A percentile compares a stretch with the other conserved stretches of the same genome.
phyloP scores from a whole-genome alignment of 768 basidiomycete genomes.

The Paxillus rubicundulus region DNA sequence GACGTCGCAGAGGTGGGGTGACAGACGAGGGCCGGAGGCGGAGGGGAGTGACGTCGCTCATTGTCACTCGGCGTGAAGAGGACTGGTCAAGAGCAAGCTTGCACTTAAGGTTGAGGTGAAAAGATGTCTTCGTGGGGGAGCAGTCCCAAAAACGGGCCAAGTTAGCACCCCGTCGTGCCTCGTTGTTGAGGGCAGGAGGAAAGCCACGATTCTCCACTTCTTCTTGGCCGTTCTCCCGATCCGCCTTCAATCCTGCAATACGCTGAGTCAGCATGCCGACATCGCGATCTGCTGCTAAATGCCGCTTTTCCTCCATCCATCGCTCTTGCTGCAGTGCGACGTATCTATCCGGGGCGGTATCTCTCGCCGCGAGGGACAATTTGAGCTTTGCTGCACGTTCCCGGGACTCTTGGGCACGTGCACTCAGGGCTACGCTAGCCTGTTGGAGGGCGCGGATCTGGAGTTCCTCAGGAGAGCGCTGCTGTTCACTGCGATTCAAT shows the following conservation, averaged over 20 bases:
- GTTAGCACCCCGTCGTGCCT: slow-evolving; percentile 35
- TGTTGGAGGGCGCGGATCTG: slow-evolving; percentile 46
- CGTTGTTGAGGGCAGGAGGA: slow-evolving; percentile 18
- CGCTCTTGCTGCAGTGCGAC: slow-evolving; percentile 43
- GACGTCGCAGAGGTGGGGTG: slow-evolving; percentile 26
- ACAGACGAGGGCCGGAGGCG: slow-evolving; percentile 31
- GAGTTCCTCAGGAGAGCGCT: slow-evolving; percentile 41
- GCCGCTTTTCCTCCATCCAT: slow-evolving; percentile 51
- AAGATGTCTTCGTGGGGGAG: slow-evolving; percentile 34
- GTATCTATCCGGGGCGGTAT: slow-evolving; percentile 37
- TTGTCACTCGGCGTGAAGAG: slow-evolving; percentile 34
- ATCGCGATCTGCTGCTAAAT: slow-evolving; percentile 36
- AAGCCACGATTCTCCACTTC: slow-evolving; percentile 16
- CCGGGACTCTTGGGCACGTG: slow-evolving; percentile 45
- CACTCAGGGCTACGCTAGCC: slow-evolving; percentile 41
- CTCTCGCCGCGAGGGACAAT: slow-evolving; percentile 36
- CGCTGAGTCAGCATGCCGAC: slow-evolving; percentile 36
- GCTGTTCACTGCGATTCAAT: slow-evolving; percentile 33
- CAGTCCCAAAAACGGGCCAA: slow-evolving; percentile 38
- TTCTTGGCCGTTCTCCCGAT: slow-evolving; percentile 17
- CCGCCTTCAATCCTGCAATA: slow-evolving; percentile 31
- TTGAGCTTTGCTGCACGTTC: slow-evolving; percentile 42
- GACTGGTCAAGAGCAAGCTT: slow-evolving; percentile 26
- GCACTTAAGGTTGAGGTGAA: slow-evolving; percentile 33
- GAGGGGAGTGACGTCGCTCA: slow-evolving; percentile 35